These are phyloP conservation scores for Nicotiana knightiana DNA, from an alignment of 257 asterid species.

Conservation along the genomic window DNA sequence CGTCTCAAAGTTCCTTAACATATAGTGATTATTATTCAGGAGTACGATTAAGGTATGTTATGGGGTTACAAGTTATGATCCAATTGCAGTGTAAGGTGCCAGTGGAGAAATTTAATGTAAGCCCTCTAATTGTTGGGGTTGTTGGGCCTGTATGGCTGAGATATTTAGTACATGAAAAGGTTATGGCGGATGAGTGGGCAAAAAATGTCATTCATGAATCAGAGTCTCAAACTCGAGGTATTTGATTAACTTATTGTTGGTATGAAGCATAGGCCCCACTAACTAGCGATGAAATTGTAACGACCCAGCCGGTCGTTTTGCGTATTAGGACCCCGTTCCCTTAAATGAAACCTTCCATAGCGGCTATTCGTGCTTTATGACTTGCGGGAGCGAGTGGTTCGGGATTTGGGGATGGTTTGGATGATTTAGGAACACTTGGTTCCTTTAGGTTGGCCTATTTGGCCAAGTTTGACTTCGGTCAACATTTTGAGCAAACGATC, in stretches of 20 bases:
- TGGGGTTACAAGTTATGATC: constrained; percentile 56
- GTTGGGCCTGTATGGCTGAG: constrained; percentile 68
- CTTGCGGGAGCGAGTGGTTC: too few relatives aligned
- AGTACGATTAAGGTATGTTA: constrained; percentile 22
- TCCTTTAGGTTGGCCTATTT: too few relatives aligned
- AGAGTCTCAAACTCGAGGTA: constrained; percentile 54
- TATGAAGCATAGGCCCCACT: neutral
- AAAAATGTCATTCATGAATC: constrained; percentile 47
- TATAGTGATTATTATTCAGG: constrained; percentile 44
- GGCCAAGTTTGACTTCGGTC: too few relatives aligned
- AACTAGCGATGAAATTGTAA: too few relatives aligned
- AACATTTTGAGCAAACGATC: too few relatives aligned
- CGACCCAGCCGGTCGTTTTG: too few relatives aligned
- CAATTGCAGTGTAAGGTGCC: constrained; percentile 70
- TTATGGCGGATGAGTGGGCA: constrained; percentile 72
- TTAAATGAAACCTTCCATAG: too few relatives aligned
- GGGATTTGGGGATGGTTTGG: too few relatives aligned
- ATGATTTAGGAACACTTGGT: too few relatives aligned
- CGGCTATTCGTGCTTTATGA: too few relatives aligned
- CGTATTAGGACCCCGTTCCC: too few relatives aligned
- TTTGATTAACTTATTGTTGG: neutral
- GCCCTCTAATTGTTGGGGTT: constrained; percentile 59
- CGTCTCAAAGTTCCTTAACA: constrained; percentile 19
- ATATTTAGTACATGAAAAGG: constrained; percentile 41
- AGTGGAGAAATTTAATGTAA: constrained; percentile 60